A percentile compares a stretch with the other conserved stretches of the same genome.
Conservation (phyloP, 768 basidiomycete species). For the Pulveroboletus ravenelii region DNA sequence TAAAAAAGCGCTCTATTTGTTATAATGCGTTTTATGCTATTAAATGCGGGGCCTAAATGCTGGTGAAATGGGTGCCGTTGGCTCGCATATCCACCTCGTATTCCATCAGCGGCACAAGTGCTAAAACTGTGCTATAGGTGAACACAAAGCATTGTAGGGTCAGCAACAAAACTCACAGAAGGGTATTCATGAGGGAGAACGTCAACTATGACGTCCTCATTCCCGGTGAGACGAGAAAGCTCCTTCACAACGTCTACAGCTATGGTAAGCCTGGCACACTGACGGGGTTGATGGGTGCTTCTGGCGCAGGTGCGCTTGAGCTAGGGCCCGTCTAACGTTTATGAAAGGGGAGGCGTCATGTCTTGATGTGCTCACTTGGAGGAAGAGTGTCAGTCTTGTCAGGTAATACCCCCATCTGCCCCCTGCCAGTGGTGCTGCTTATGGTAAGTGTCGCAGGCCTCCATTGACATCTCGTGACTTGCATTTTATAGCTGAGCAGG, state of each 20-base stretch:
- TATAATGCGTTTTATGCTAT: too few relatives aligned
- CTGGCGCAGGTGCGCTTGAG: conserved; percentile 56
- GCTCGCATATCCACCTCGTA: too few relatives aligned
- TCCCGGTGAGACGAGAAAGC: conserved; percentile 49
- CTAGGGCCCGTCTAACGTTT: background rate
- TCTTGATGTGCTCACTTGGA: conserved; percentile 67
- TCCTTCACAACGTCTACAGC: conserved; percentile 73
- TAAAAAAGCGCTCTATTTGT: too few relatives aligned
- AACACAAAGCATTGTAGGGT: too few relatives aligned
- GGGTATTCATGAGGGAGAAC: conserved; percentile 73
- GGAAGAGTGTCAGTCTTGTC: conserved; percentile 69
- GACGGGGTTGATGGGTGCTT: conserved; percentile 86
- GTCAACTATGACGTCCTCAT: conserved; percentile 76
- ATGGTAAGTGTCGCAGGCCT: conserved; percentile 42
- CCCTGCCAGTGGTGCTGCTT: conserved; percentile 69
- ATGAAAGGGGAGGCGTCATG: conserved; percentile 67
- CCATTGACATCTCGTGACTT: conserved; percentile 20
- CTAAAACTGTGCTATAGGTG: too few relatives aligned
- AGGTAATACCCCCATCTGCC: conserved; percentile 63
- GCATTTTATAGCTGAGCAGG: conserved; percentile 62
- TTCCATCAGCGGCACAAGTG: too few relatives aligned
- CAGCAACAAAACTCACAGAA: conserved; percentile 4
- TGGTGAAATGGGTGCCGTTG: too few relatives aligned
- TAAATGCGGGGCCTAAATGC: too few relatives aligned
- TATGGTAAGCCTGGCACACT: conserved; percentile 85